phyloP scores from a whole-genome alignment of 1,284 basidiomycete genomes.

The Volvariella volvacea region DNA sequence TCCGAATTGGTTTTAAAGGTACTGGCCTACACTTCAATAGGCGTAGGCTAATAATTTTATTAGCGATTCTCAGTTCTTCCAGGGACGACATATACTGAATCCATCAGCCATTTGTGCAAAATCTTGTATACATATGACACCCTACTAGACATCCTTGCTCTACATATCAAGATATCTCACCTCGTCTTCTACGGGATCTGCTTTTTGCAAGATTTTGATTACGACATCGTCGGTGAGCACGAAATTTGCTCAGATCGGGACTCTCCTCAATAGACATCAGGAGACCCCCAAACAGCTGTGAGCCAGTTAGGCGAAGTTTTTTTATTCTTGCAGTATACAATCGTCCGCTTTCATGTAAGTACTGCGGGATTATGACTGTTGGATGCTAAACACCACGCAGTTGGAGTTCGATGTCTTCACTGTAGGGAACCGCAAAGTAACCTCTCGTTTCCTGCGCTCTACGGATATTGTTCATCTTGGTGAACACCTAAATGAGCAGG shows the following conservation, averaged over 20 bases:
- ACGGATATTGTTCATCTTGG: conserved; percentile 36
- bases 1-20: conserved; percentile 56
- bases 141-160: conserved; percentile 59
- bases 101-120: conserved; percentile 59
- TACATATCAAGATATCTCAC: conserved; percentile 60
- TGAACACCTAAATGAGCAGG: conserved; percentile 41
- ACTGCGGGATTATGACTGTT: conserved; percentile 3
- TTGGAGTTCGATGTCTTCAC: conserved; percentile 29
- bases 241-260: conserved; percentile 3
- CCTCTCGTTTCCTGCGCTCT: conserved; percentile 43
- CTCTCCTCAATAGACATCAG: conserved; percentile 26
- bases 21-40: conserved; percentile 1
- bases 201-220: conserved; percentile 69
- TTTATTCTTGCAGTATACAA: conserved; percentile 58
- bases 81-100: conserved; percentile 53
- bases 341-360: conserved; percentile 58
- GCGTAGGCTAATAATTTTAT: background rate
- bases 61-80: conserved; percentile 36
- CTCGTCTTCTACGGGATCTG: conserved; percentile 53
- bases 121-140: conserved; percentile 49
- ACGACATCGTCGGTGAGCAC: conserved; percentile 66
- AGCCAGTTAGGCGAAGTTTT: conserved; percentile 70
- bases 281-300: conserved; percentile 75
- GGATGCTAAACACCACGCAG: conserved; percentile 15
- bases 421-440: conserved; percentile 37